Evolutionary conservation across 2,329 filamentous ascomycete species (phyloP), one percentile per base, ranked within the genome.

Genomic region (Paramyrothecium sp.): DNA sequence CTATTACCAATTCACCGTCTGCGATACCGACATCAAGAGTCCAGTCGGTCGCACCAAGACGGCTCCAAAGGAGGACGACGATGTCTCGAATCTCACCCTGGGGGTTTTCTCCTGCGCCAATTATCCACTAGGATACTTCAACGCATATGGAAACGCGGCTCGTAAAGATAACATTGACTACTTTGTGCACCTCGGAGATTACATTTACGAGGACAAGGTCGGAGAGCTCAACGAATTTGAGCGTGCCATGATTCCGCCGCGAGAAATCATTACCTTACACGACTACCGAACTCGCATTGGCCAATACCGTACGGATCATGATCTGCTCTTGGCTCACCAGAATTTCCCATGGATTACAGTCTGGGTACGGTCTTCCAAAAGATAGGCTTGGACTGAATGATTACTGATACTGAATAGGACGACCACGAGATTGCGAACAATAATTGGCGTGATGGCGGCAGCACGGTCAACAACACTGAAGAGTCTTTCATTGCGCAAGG

Each of bases 41-140:
- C 81, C 85, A 0, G 53, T 90, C 22, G 89, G 89, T 16, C 78
- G 86, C 12, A 91, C 89, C 23, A 91, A 91, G 75, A 91, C 89
- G 0, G 83, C 85, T 4, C 88, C 89, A 3, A 70, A 72, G 2
- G 74, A 78, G 16, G 75, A 82, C n/a, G 83, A 88, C 55, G 75
- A 83, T 21, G 80, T 87, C 7, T 76, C 80, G 1, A 73, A 81
- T 19, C 75, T 91, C 55, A 83, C 78, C 41, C 76, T 91, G 55
- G 88, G 88, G 2, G 81, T 92, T 1, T 91, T 88, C 68, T 90
- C 87, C 2, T 91, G 89, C 75, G 81, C 78, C 63, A 91, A 90
- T 70, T 90, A 81, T 62, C 84, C 67, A 1, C 63, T 61, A 48
- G 83, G 83, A 0, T 86, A 83, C 68, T 86, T 86, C 71, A 86